phyloP scores from a whole-genome alignment of 345 rosid genomes.

The Salix udensis region DNA sequence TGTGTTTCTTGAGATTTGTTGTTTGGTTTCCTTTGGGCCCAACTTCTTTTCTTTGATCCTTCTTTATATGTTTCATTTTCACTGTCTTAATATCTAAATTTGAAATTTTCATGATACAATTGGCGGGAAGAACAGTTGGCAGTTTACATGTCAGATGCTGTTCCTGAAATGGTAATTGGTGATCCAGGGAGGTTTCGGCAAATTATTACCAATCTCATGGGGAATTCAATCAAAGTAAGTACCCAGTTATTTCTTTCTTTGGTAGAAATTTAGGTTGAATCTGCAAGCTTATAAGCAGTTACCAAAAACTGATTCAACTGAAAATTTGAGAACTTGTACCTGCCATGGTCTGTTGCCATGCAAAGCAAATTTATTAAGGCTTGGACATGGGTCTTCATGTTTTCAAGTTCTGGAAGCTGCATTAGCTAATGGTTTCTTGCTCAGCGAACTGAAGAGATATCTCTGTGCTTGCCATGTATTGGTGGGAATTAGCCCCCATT shows the following conservation, averaged over 20 bases:
- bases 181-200: constrained; percentile 94
- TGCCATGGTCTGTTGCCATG: not conserved
- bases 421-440: not conserved
- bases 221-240: constrained; percentile 88
- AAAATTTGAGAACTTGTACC: not conserved
- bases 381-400: not conserved
- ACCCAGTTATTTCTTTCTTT: constrained; percentile 7
- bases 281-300: not conserved
- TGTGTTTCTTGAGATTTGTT: not conserved
- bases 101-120: constrained; percentile 16
- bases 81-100: constrained; percentile 9
- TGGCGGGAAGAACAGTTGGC: constrained; percentile 62
- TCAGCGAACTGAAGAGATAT: not conserved
- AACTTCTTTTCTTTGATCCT: not conserved
- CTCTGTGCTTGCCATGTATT: not conserved
- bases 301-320: not conserved
- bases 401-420: not conserved
- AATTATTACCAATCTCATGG: constrained; percentile 91
- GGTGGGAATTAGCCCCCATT: not conserved
- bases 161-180: constrained; percentile 80
- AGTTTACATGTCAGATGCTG: constrained; percentile 73
- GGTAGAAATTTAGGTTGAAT: not conserved
- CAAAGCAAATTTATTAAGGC: not conserved
- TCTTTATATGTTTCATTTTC: not conserved
- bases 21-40: not conserved